A percentile compares a stretch with the other conserved stretches of the same genome.
Conservation (phyloP, 1,284 basidiomycete species). For the Anthracocystis setariae region DNA sequence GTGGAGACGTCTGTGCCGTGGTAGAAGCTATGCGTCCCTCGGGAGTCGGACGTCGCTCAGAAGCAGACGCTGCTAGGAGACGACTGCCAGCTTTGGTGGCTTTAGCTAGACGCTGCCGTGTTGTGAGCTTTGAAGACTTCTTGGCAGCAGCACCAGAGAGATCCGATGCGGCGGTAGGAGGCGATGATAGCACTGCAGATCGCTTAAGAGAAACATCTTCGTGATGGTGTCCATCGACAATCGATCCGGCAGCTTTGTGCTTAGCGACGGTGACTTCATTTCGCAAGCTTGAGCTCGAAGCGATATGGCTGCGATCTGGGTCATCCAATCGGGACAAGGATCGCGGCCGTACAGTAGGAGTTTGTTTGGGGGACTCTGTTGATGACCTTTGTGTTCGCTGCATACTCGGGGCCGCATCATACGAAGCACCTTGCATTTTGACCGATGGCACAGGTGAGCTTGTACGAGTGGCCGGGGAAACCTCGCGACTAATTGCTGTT, state of each 20-base stretch:
- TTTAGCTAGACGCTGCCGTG: slow-evolving; percentile 44
- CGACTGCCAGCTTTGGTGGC: slow-evolving; percentile 45
- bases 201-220: slow-evolving; percentile 4
- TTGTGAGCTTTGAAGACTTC: slow-evolving; percentile 39
- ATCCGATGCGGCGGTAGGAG: slow-evolving; percentile 20
- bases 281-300: background rate
- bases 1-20: slow-evolving; percentile 3
- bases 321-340: background rate
- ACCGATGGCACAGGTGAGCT: background rate
- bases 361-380: slow-evolving; percentile 23
- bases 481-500: slow-evolving; percentile 22
- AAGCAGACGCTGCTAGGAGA: slow-evolving; percentile 17
- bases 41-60: slow-evolving; percentile 19
- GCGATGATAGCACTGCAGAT: slow-evolving; percentile 4
- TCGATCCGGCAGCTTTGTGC: background rate
- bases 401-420: slow-evolving; percentile 1
- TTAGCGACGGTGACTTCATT: background rate
- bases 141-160: slow-evolving; percentile 5
- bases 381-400: slow-evolving; percentile 8
- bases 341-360: slow-evolving; percentile 2
- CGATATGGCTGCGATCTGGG: background rate
- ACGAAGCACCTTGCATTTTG: slow-evolving; percentile 13
- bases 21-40: slow-evolving; percentile 12
- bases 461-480: slow-evolving; percentile 10
- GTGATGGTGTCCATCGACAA: slow-evolving; percentile 2